Base-by-base conservation (phyloP, 164 flowering plant genomes). In the Echeveria elegans region DNA sequence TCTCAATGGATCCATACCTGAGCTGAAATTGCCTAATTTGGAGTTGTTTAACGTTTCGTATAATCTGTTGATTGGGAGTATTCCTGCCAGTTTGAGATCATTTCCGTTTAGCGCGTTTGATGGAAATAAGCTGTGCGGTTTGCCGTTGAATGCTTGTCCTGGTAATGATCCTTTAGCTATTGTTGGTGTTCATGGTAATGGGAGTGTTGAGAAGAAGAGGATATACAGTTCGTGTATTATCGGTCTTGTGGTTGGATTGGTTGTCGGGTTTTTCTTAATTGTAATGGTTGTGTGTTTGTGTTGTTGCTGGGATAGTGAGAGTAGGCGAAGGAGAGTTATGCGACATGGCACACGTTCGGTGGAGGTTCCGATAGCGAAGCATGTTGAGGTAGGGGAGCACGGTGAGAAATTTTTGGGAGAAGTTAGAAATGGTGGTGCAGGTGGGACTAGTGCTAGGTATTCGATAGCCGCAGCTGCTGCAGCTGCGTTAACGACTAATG, bases 1-100 rank as follows among this genome's bases (percentile, higher is more conserved):
- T 21, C 10, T 65, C 1, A 63, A 16, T 63, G 65, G 65, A 6
- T 34, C 65, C 11, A 2, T 63, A 6, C 65, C 65, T n/a, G 65
- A 63, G 43, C 29, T 63, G 24, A 23, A n/a, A 16, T 24, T 63
- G 4, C 43, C 28, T 2, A 34, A 18, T 3, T 63, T 63, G 45
- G 43, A 26, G 43, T 45, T 34, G 65, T 63, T 63, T 34, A 34
- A 34, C 11, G 45, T 40, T 9, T 40, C 9, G 45, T 7, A 40
- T 40, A 40, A 40, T 40, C 2, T 7, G 45, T 40, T 40, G 45
- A 40, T 2, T 40, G 45, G 45, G 11, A 9, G 2, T 40, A 8
- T 40, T 9, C 45, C 45, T 40, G 45, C 11, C 14, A 40, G 0
- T 40, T 40, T 40, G 45, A 40, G 15, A 15, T 40, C 45, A 40